phyloP scores from a whole-genome alignment of 805 yeast genomes.

The Myxozyma udenii region DNA sequence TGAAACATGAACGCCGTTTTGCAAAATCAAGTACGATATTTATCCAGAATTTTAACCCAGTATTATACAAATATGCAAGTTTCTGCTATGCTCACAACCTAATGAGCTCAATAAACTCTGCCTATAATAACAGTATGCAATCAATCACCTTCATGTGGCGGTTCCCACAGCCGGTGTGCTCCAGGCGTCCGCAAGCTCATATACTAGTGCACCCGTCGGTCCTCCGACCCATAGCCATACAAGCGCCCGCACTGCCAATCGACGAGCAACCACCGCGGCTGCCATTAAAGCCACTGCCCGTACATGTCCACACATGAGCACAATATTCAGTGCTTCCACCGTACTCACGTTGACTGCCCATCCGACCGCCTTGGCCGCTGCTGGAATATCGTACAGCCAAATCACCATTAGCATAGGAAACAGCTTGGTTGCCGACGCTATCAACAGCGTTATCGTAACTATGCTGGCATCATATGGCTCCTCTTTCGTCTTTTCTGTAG shows the following conservation, averaged over 20 bases:
- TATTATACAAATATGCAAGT: no score
- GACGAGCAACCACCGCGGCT: constrained; percentile 27
- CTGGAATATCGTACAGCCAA: constrained; percentile 91
- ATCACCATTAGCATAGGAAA: constrained; percentile 91
- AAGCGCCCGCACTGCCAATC: constrained; percentile 13
- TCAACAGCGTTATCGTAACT: constrained; percentile 63
- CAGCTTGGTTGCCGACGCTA: constrained; percentile 75
- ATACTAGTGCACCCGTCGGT: neutral
- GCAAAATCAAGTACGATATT: no score
- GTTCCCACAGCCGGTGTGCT: neutral
- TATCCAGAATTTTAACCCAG: no score
- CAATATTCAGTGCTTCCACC: constrained; percentile 60
- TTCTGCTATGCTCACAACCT: no score
- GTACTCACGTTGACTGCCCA: constrained; percentile 59
- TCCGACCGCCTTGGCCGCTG: constrained; percentile 58
- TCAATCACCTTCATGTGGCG: neutral
- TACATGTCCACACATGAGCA: constrained; percentile 40
- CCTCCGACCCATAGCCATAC: constrained; percentile 14
- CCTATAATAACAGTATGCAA: neutral
- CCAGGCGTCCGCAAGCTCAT: neutral
- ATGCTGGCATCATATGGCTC: constrained; percentile 38
- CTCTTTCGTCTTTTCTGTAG: neutral
- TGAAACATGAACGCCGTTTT: no score
- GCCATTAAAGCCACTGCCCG: constrained; percentile 36
- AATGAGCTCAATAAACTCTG: no score